Evolutionary conservation across 1,284 basidiomycete genomes (phyloP), one percentile per base, ranked within the genome.

Genomic region (Peniophora sp.): DNA sequence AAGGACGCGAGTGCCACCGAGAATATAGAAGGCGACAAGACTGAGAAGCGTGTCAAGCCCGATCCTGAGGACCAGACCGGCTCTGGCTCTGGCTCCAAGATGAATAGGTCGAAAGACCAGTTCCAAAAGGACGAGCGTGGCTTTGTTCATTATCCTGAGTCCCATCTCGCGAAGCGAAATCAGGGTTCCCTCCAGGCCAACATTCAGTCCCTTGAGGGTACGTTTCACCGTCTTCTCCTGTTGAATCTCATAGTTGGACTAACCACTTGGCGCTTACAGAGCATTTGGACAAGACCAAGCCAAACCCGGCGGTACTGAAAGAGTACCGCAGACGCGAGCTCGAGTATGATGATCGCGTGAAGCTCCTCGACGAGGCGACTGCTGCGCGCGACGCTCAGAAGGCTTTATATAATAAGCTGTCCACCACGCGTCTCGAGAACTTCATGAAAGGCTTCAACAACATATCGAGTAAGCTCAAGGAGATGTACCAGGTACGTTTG

Each of bases 381-480:
- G 69, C 71, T 17, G 70, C 74, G 32, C 81, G 93, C 22, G 95
- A 99, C 62, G 73, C 71, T 0, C 85, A 93, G 63, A 99, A 99
- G 73, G 75, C 83, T 55, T 75, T 78, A 47, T 92, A 96, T 58
- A 96, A 99, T 51, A 79, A 82, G 24, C 73, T 98, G 56, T 77
- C 92, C 57, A 97, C 96, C 66, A 83, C 89, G 62, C 83, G 95
- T 3, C 71, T 98, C 39, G 91, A 97, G 55, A 92, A 96, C 67
- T 99, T 99, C 66, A 97, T 99, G 94, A 75, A 85, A n/a, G 97
- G 97, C 46, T 99, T 99, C 68, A 90, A 78, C 57, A 68, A 86
- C 49, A 98, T 99, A 60, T 96, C 93, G 3, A 70, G 93, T 60
- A 99, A 98, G 70, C 76, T 99, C 58, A 99, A 99, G 74, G 97